Base-by-base conservation (phyloP, 192 early-diverging fungal species). In the Entomortierella parvispora region DNA sequence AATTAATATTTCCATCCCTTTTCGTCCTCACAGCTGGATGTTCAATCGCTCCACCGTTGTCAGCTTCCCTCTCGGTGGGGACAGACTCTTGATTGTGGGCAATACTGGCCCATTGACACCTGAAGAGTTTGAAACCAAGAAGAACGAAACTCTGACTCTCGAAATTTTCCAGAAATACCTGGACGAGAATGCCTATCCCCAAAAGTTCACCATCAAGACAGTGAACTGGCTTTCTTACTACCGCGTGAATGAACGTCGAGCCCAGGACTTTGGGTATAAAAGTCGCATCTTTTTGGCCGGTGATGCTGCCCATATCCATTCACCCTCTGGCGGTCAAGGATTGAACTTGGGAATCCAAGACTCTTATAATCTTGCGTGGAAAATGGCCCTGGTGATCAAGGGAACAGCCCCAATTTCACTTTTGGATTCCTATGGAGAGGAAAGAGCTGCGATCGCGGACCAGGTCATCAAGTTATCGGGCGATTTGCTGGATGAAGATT, bases 271-370 rank as follows among this genome's bases (percentile, higher is more conserved):
- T 26, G 58, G 28, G 9, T 29, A 58, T 25, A 58, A 58, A 25
- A 26, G 37, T 20, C 55, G 69, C 12, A 63, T 82, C 18, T 82
- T 78, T 23, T 44, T 80, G 9, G 81, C 63, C 28, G 81, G 81
- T 14, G 81, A 82, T 37, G 79, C 81, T 7, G 71, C 69, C 2
- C 78, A 82, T 61, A 54, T 49, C 4, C 68, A 47, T 11, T 58
- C 78, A 0, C 81, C 81, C 3, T 9, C 66, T 17, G 68, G 47
- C n/a, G 81, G 81, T 14, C 62, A 60, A 54, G 82, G 82, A 14
- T 63, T 85, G 69, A 81, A 81, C 34, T 29, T 75, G 11, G 84
- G 84, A 5, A 8, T 85, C 2, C 84, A 83, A 18, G 84, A 85
- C 68, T 51, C 79, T 2, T 49, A 80, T 11, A 81, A 83, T 20